Evolutionary conservation across 345 rosid genomes (phyloP), one percentile per base, ranked within the genome.

Genomic region (Isatis tinctoria): DNA sequence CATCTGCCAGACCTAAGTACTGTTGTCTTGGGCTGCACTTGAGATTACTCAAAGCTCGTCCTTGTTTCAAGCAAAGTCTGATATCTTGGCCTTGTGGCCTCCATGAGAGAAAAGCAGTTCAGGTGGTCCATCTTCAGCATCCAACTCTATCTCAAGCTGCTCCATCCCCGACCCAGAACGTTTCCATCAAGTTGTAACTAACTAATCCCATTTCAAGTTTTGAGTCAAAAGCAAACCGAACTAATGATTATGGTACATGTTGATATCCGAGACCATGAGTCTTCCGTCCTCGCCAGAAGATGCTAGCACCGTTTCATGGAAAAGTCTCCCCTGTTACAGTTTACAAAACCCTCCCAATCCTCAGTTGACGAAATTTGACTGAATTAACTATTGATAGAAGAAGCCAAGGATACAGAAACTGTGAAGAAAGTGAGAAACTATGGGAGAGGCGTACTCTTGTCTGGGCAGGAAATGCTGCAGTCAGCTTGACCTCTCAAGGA

Each of bases 211-310:
- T 26, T 62, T 59, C 69, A 13, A 12, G 27, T 8, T 17, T 36
- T 5, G 44, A 47, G 60, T 39, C 26, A 28, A 32, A 60, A 64
- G 10, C 11, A 22, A 52, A 20, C 10, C 8, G 3, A 30, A 30
- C 32, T 30, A 30, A 4, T 30, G 6, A 5, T 18, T 10, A 11
- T 60, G 48, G 28, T 87, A 92, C 97, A 97, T 92, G 83, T 80
- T 90, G 13, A 95, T 86, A 74, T 92, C 98, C 99, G 97, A 92
- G 62, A 95, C 87, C 81, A 86, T 92, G 71, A 95, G 57, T 70
- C 99, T 90, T 83, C 98, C 80, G 83, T 90, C 97, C 64, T 87
- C 96, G 8, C 92, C 91, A 8, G 94, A 87, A 77, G 99, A 95
- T 53, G 97, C 99, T 24, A 92, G 82, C 74, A 95, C 92, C 6